These are phyloP conservation scores for Tephrocybe sp. DNA, from an alignment of 768 basidiomycete genomes.

Conservation along the genomic window DNA sequence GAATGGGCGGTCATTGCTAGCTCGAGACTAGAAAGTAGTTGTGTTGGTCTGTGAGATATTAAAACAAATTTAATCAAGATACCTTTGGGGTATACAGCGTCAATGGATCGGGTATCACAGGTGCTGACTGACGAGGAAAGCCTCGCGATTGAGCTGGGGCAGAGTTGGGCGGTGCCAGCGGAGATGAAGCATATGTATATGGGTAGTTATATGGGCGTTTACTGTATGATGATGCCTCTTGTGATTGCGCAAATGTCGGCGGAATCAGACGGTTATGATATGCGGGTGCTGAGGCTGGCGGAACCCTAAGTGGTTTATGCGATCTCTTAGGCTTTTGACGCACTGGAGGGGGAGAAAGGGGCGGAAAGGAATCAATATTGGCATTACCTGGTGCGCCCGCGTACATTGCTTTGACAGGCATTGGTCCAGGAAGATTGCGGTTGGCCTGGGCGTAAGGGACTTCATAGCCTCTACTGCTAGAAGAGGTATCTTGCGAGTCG, in stretches of 20 bases:
- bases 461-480: too few relatives aligned
- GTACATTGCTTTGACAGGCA: slow-evolving; percentile 4
- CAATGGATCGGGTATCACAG: slow-evolving; percentile 1
- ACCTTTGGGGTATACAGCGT: not conserved
- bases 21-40: too few relatives aligned
- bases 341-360: too few relatives aligned
- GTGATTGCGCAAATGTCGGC: not conserved
- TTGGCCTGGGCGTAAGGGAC: slow-evolving; percentile 4
- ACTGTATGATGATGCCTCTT: not conserved
- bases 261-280: not conserved
- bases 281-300: not conserved
- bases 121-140: not conserved
- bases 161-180: slow-evolving; percentile 8
- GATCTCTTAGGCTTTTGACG: not conserved
- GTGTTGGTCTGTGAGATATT: not conserved
- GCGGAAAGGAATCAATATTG: not conserved
- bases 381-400: not conserved
- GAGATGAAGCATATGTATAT: not conserved
- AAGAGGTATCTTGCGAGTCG: slow-evolving; percentile 5
- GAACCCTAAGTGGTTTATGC: not conserved
- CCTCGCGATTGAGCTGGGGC: slow-evolving; percentile 3
- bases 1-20: too few relatives aligned
- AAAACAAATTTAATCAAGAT: not conserved
- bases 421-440: slow-evolving; percentile 3
- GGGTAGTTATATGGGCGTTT: not conserved